Percentiles rank a stretch among this genome's conserved stretches.
Conservation (phyloP, 129 eudicot genomes). For the Lonicera japonica region DNA sequence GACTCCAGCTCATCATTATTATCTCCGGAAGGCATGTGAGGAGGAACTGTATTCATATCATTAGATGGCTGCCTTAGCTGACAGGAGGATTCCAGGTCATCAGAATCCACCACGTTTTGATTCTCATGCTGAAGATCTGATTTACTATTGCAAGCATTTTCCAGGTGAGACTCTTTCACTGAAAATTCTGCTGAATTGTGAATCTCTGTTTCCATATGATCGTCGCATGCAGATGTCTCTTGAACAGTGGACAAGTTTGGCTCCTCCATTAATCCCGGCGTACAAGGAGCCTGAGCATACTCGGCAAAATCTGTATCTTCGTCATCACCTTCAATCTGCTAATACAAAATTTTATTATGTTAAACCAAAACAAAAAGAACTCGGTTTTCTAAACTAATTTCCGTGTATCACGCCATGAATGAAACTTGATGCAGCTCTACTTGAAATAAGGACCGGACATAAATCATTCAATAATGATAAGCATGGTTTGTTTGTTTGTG, state of each 20-base stretch:
- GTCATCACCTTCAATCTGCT: slow-evolving; percentile 33
- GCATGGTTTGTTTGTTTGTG: background rate
- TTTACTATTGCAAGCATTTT: slow-evolving; percentile 31
- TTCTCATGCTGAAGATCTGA: slow-evolving; percentile 8
- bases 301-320: slow-evolving; percentile 45
- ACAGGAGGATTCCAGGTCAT: slow-evolving; percentile 22
- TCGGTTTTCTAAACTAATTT: background rate
- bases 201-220: slow-evolving; percentile 62
- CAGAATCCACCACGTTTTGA: slow-evolving; percentile 20
- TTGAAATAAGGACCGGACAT: background rate
- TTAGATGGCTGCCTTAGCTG: slow-evolving; percentile 8
- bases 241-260: slow-evolving; percentile 65
- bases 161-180: slow-evolving; percentile 34
- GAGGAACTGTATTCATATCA: no score
- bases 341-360: background rate
- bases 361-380: background rate
- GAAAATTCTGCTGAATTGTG: slow-evolving; percentile 32
- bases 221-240: slow-evolving; percentile 72
- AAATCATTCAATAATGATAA: background rate
- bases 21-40: no score
- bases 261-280: slow-evolving; percentile 89
- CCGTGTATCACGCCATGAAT: background rate
- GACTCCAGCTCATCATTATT: no score
- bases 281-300: slow-evolving; percentile 85
- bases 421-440: background rate